Evolutionary conservation across 2,329 filamentous ascomycete genomes (phyloP).

Genomic region (Trichoderma guizhouense): DNA sequence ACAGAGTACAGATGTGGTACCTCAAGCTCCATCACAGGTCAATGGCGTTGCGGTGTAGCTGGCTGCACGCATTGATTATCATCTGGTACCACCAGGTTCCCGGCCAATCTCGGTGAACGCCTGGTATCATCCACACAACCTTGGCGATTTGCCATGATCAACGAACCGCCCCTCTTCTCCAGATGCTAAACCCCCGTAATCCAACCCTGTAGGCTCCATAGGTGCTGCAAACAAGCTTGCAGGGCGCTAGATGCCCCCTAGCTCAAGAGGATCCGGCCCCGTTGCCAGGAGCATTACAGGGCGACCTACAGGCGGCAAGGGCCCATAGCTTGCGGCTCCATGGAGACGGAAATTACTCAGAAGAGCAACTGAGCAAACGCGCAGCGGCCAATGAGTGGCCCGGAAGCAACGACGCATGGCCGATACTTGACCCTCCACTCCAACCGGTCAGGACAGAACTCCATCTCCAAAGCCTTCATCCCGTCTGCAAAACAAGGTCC

Average conservation of each 20-base stretch:
- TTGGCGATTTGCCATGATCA: not conserved
- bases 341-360: not conserved
- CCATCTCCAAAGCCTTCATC: not conserved
- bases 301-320: not conserved
- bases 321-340: not conserved
- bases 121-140: not conserved
- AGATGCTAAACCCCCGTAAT: not conserved
- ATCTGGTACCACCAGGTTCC: not conserved
- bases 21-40: not conserved
- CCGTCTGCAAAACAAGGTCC: not conserved
- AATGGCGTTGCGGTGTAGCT: not conserved
- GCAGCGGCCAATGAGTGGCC: conserved; percentile 2
- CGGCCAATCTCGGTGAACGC: conserved; percentile 3
- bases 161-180: conserved; percentile 8
- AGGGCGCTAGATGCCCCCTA: not conserved
- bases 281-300: not conserved
- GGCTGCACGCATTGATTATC: not conserved
- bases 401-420: not conserved
- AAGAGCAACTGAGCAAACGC: not conserved
- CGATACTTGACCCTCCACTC: not conserved
- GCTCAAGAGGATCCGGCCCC: not conserved
- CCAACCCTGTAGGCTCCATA: not conserved
- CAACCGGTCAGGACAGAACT: not conserved
- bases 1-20: not conserved
- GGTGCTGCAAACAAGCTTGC: not conserved